A percentile compares a stretch with the other conserved stretches of the same genome.
These are phyloP conservation scores for Pisolithus marmoratus DNA, from an alignment of 768 basidiomycete genomes.

Conservation along the genomic window DNA sequence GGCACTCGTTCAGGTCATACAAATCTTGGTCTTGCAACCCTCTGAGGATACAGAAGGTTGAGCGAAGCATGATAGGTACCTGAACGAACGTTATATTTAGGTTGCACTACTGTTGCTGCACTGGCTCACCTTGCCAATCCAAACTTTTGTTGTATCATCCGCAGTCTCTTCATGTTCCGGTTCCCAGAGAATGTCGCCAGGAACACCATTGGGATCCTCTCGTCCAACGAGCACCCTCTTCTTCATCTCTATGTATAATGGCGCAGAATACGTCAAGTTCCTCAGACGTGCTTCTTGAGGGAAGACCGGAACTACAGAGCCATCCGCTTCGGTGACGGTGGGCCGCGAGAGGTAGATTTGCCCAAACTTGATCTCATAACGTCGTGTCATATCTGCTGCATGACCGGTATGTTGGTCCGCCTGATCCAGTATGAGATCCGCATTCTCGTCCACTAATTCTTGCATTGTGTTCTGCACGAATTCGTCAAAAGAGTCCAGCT, in stretches of 20 bases:
- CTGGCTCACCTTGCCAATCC: constrained; percentile 82
- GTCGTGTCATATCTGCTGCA: constrained; percentile 73
- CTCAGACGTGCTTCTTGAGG: constrained; percentile 94
- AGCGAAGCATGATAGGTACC: constrained; percentile 98
- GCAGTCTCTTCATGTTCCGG: constrained; percentile 58
- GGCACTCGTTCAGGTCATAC: constrained; percentile 94
- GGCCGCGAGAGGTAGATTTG: constrained; percentile 97
- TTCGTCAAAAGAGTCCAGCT: constrained; percentile 97
- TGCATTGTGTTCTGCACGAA: constrained; percentile 99
- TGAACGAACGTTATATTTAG: constrained; percentile 26
- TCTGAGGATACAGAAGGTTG: constrained; percentile 89
- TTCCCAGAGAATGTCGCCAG: constrained; percentile 78
- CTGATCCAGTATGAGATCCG: constrained; percentile 95
- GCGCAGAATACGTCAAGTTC: constrained; percentile 94
- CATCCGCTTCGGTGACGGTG: constrained; percentile 93
- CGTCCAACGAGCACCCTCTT: constrained; percentile 77
- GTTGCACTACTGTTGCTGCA: constrained; percentile 2
- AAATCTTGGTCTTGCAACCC: constrained; percentile 73
- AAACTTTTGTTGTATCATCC: constrained; percentile 76
- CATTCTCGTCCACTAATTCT: constrained; percentile 94
- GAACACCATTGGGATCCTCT: constrained; percentile 74
- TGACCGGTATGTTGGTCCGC: constrained; percentile 93
- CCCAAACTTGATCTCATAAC: constrained; percentile 95
- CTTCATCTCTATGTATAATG: constrained; percentile 92
- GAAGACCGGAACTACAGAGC: constrained; percentile 87